Base-by-base conservation (phyloP, 2,329 filamentous ascomycete species). In the Cryphonectria japonica region DNA sequence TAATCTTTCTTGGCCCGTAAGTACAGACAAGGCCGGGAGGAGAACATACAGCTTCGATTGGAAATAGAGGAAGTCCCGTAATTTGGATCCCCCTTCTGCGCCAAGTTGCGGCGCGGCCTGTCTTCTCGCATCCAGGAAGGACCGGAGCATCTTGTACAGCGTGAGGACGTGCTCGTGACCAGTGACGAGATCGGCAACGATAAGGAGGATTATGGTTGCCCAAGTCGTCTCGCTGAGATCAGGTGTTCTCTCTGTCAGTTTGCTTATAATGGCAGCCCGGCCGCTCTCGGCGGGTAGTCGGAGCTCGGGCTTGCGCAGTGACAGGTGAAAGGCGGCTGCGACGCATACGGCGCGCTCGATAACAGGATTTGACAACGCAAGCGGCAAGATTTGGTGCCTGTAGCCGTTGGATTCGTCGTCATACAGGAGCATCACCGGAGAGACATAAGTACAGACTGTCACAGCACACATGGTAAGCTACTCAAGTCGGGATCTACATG, bases 321-420 rank as follows among this genome's bases (percentile, higher is more conserved):
- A 72, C 46, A 70, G 29, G 52, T 72, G 71, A 66, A 72, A 72
- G 11, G 71, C 71, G 14, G 71, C 71, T 3, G 71, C 68, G 46
- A 72, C 69, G 26, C 71, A 72, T n/a, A 72, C 71, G 43, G 71
- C 71, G 32, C 71, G 68, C 65, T 70, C 68, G 22, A 72, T 61
- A 19, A 72, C 37, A 41, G 71, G 71, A 14, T 66, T 66, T 1
- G 65, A 64, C 16, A 71, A 69, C 2, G 71, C 66, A n/a, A 72
- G 69, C 19, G 71, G 71, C 0, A 72, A 54, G n/a, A 72, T 68
- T 34, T 72, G 68, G n/a, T 70, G 66, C 3, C 71, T 26, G 14
- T 72, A 72, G 26, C 71, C 71, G 61, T 72, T 72, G 41, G 69
- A 52, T n/a, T 69, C 69, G 2, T 68, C 71, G 32, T 72, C 71